A percentile compares a stretch with the other conserved stretches of the same genome.
Evolutionary conservation across 2,329 filamentous ascomycete genomes (phyloP).

Genomic region (Leptosphaerulina australis): DNA sequence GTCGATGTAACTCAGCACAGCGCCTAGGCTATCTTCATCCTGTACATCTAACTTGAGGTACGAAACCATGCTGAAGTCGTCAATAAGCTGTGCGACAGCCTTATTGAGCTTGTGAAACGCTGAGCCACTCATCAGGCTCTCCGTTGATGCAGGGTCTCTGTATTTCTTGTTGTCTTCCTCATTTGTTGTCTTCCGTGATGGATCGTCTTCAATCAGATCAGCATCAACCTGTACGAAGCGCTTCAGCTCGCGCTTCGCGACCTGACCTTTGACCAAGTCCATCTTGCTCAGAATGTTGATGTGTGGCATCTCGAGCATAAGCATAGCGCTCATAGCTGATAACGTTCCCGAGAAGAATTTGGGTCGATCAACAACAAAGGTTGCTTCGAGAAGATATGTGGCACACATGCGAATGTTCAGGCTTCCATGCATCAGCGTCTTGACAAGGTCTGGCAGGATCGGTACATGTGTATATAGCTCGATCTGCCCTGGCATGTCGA

Average conservation of each 20-base stretch:
- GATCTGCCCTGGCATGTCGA: conserved; percentile 99
- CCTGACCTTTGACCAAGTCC: conserved; percentile 90
- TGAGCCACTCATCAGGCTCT: conserved; percentile 76
- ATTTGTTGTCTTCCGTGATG: conserved; percentile 52
- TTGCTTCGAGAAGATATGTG: conserved; percentile 91
- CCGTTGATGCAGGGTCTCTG: conserved; percentile 67
- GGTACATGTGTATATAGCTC: conserved; percentile 98
- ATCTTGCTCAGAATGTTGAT: conserved; percentile 97
- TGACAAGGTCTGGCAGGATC: conserved; percentile 82
- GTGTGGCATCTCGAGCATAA: conserved; percentile 96
- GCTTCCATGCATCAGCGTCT: conserved; percentile 78
- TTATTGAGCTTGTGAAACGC: conserved; percentile 84
- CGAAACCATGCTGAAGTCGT: conserved; percentile 97
- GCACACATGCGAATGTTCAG: conserved; percentile 92
- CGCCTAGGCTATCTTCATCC: conserved; percentile 87
- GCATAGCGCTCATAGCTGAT: conserved; percentile 97
- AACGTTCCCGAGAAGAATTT: conserved; percentile 98
- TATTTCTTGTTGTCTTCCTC: conserved; percentile 59
- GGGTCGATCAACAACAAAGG: conserved; percentile 91
- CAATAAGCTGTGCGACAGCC: conserved; percentile 88
- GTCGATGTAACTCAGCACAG: conserved; percentile 88
- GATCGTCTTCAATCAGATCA: conserved; percentile 80
- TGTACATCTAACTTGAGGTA: conserved; percentile 89
- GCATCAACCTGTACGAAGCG: conserved; percentile 88
- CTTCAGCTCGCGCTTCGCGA: conserved; percentile 86